Evolutionary conservation across 352 stramenopile species (phyloP).

Genomic region (Pythium myriotylum): DNA sequence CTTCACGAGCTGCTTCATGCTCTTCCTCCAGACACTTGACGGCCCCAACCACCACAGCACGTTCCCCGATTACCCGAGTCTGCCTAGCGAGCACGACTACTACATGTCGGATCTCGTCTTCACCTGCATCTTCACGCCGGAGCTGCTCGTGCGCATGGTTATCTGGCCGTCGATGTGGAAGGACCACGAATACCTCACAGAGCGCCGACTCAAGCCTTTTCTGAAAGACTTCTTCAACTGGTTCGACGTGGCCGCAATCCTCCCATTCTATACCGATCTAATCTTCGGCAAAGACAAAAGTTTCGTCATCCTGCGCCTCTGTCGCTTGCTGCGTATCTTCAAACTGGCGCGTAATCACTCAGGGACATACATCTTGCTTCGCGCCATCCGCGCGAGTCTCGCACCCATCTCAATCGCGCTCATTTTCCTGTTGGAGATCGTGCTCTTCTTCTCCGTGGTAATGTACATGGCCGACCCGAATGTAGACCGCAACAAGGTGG

Average conservation of each 20-base stretch:
- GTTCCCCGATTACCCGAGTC: conserved; percentile 60
- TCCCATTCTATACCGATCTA: conserved; percentile 78
- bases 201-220: conserved; percentile 68
- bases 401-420: conserved; percentile 77
- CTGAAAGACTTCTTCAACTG: conserved; percentile 81
- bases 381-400: conserved; percentile 71
- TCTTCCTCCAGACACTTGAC: conserved; percentile 78
- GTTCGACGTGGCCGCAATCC: conserved; percentile 73
- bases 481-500: conserved; percentile 56
- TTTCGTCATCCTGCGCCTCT: conserved; percentile 73
- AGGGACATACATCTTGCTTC: conserved; percentile 75
- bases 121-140: conserved; percentile 68
- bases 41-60: conserved; percentile 69
- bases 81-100: conserved; percentile 55
- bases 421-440: conserved; percentile 83
- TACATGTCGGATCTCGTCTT: conserved; percentile 70
- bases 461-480: conserved; percentile 85
- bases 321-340: conserved; percentile 77
- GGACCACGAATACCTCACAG: conserved; percentile 68
- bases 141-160: conserved; percentile 65
- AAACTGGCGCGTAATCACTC: conserved; percentile 80
- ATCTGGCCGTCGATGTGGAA: conserved; percentile 80
- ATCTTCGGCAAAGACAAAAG: conserved; percentile 73
- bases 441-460: conserved; percentile 77
- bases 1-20: conserved; percentile 72